Evolutionary conservation across 83 land plant species (phyloP).

Genomic region (Larix sibirica): DNA sequence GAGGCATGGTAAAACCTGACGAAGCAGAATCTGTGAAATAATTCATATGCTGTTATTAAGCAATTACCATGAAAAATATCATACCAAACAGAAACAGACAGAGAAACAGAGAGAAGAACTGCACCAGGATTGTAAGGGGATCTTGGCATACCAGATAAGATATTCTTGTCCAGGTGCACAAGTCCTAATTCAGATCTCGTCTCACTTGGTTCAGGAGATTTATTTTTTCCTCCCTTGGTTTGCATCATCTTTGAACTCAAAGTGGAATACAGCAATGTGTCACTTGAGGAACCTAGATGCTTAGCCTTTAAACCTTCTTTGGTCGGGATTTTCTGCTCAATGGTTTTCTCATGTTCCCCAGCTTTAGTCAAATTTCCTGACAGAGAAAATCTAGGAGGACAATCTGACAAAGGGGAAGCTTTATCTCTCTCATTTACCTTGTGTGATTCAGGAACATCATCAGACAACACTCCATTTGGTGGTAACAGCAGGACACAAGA

Average conservation of each 20-base stretch:
- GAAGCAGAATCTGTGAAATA: not conserved
- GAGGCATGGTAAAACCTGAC: not conserved
- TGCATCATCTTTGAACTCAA: slow-evolving; percentile 4
- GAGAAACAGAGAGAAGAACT: not conserved
- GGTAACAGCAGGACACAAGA: slow-evolving; percentile 64
- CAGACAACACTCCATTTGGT: not conserved
- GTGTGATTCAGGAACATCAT: slow-evolving; percentile 7
- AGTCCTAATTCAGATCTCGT: not conserved
- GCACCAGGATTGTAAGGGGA: not conserved
- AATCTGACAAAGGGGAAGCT: not conserved
- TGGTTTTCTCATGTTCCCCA: not conserved
- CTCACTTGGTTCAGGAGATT: slow-evolving; percentile 7
- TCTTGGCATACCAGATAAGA: not conserved
- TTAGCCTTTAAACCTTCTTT: not conserved
- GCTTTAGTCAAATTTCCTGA: not conserved
- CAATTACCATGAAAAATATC: not conserved
- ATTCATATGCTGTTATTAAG: not conserved
- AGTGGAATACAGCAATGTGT: not conserved
- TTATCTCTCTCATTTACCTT: not conserved
- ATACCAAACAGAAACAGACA: not conserved
- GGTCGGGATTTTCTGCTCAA: not conserved
- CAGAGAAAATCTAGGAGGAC: not conserved
- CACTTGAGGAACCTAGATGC: not conserved
- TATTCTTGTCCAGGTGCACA: not conserved
- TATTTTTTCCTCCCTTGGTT: not conserved